Conservation (phyloP, 1,139 yeast species). For the Yamadazyma songkhlaensis region DNA sequence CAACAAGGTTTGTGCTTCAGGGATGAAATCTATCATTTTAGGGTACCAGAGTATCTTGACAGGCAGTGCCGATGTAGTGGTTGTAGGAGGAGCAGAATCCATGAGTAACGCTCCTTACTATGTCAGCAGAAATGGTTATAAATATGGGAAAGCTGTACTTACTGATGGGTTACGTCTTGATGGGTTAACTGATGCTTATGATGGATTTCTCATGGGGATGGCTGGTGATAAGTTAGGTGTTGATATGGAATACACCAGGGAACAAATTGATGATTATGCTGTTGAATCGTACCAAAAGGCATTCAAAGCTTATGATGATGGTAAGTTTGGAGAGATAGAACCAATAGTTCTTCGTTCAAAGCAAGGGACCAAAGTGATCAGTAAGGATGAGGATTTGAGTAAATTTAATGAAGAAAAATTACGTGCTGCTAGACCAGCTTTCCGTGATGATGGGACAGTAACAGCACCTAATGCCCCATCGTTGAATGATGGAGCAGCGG, state of each 20-base stretch:
- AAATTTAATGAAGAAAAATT: conserved; percentile 76
- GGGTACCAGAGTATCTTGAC: conserved; percentile 89
- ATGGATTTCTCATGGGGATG: conserved; percentile 85
- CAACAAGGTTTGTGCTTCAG: conserved; percentile 97
- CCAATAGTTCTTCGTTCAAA: conserved; percentile 84
- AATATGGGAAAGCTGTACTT: conserved; percentile 75
- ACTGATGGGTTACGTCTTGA: conserved; percentile 90
- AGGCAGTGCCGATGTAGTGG: conserved; percentile 87
- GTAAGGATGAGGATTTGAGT: conserved; percentile 68
- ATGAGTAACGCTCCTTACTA: conserved; percentile 97
- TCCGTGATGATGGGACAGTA: conserved; percentile 88
- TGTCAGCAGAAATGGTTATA: conserved; percentile 78
- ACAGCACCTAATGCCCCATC: conserved; percentile 97
- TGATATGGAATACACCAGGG: conserved; percentile 61
- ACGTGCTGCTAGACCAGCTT: conserved; percentile 82
- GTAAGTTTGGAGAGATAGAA: conserved; percentile 82
- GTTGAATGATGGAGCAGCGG: conserved; percentile 96
- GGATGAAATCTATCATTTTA: conserved; percentile 83
- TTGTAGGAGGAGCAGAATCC: conserved; percentile 97
- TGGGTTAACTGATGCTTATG: conserved; percentile 89
- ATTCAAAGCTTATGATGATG: conserved; percentile 68
- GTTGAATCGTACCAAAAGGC: conserved; percentile 72
- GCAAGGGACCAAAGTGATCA: conserved; percentile 74
- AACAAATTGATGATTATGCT: conserved; percentile 71
- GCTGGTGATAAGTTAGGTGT: conserved; percentile 95